These are phyloP conservation scores for Torrubiellomyces zombiae DNA, from an alignment of 2,329 filamentous ascomycete species.

Conservation along the genomic window DNA sequence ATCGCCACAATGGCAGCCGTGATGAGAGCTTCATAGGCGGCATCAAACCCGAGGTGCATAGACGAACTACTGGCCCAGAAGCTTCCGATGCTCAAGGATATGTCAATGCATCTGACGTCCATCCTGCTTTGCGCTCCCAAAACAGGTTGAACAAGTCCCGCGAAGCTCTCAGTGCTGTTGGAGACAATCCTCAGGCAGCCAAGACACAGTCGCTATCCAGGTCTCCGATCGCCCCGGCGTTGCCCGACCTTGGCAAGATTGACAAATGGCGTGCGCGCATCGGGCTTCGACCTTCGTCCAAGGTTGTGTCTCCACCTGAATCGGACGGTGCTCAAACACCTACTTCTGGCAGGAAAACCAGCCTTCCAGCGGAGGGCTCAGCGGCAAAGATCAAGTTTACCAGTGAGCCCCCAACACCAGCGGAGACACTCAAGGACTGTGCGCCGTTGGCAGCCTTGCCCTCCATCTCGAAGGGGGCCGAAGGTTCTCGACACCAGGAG, in stretches of 20 bases:
- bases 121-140: constrained; percentile 18
- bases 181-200: constrained; percentile 8
- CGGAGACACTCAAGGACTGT: no score
- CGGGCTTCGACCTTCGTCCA: constrained; percentile 7
- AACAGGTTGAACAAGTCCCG: constrained; percentile 12
- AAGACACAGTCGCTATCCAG: constrained; percentile 12
- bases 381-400: no score
- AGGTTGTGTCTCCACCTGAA: constrained; percentile 1
- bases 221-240: constrained; percentile 12
- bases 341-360: no score
- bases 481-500: no score
- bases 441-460: no score
- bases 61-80: constrained; percentile 15
- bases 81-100: constrained; percentile 11
- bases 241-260: constrained; percentile 16
- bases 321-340: no score
- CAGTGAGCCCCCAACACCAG: no score
- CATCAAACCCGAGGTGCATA: constrained; percentile 22
- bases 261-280: constrained; percentile 15
- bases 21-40: constrained; percentile 23
- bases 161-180: constrained; percentile 21
- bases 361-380: no score
- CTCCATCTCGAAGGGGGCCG: no score
- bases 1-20: constrained; percentile 12
- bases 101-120: constrained; percentile 12